Percentiles rank a stretch among this genome's conserved stretches.
phyloP scores from a whole-genome alignment of 163 green algal genomes.

The Chlamydomonas reinhardtii region DNA sequence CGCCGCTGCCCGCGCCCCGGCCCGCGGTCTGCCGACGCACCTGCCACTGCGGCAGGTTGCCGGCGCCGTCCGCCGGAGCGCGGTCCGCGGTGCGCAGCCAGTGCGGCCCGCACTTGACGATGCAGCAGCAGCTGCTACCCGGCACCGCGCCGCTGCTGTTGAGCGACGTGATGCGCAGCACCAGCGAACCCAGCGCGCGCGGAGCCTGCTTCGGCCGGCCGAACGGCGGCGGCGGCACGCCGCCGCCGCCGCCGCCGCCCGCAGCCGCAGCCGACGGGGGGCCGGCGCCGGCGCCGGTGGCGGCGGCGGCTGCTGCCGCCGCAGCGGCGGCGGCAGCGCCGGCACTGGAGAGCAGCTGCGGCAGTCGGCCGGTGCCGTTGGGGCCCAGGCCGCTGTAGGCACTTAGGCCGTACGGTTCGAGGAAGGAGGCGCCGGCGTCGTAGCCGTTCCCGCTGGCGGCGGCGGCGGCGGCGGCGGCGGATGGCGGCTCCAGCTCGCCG shows the following conservation, averaged over 20 bases:
- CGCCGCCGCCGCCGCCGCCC: background rate
- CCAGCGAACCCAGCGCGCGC: background rate
- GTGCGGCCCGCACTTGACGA: constrained; percentile 38
- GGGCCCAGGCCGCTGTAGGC: no score
- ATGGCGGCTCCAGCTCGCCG: background rate
- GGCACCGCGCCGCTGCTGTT: constrained; percentile 11
- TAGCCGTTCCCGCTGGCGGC: background rate
- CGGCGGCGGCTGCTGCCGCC: no score
- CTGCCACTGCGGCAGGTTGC: constrained; percentile 26
- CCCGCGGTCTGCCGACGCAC: background rate
- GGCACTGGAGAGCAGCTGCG: no score
- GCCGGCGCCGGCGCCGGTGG: no score
- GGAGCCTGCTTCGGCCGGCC: background rate
- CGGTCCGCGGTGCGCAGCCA: constrained; percentile 28
- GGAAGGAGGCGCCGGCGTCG: no score
- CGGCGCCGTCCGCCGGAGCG: background rate
- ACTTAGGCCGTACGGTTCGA: no score
- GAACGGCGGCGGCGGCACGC: background rate
- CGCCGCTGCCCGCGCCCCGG: no score
- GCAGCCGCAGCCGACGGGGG: background rate
- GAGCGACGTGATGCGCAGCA: constrained; percentile 13
- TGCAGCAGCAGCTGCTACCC: constrained; percentile 13
- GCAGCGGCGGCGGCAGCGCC: no score
- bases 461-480: no score
- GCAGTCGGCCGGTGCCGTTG: no score